Conservation (phyloP, 352 stramenopile genomes). For the Pythium diclinum region DNA sequence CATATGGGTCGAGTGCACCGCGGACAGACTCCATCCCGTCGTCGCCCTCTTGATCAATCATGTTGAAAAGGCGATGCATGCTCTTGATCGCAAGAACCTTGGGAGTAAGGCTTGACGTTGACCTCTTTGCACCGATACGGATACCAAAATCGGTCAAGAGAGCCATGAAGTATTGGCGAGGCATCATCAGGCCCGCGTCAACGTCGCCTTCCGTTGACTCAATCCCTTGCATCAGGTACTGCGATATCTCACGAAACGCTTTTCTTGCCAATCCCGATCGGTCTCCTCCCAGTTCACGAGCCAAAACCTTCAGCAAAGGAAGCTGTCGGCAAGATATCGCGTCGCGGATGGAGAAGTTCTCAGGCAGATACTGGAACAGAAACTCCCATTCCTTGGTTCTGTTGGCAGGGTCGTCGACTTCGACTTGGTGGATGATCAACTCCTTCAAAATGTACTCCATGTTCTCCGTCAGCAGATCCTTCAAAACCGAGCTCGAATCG, state of each 20-base stretch:
- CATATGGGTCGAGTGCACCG: slow-evolving; percentile 73
- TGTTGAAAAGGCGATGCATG: slow-evolving; percentile 63
- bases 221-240: slow-evolving; percentile 33
- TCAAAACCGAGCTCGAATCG: slow-evolving; percentile 1
- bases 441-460: slow-evolving; percentile 36
- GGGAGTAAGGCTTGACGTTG: slow-evolving; percentile 26
- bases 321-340: slow-evolving; percentile 32
- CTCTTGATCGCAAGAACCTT: slow-evolving; percentile 71
- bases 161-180: slow-evolving; percentile 73
- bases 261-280: slow-evolving; percentile 27
- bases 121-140: slow-evolving; percentile 47
- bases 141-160: slow-evolving; percentile 81
- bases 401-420: slow-evolving; percentile 32
- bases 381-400: slow-evolving; percentile 38
- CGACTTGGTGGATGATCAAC: slow-evolving; percentile 38
- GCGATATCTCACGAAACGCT: slow-evolving; percentile 36
- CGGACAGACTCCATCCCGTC: slow-evolving; percentile 28
- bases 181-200: slow-evolving; percentile 45
- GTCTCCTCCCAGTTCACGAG: slow-evolving; percentile 39
- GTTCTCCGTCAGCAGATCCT: slow-evolving; percentile 26
- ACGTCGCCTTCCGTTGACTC: slow-evolving; percentile 16
- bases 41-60: slow-evolving; percentile 46
- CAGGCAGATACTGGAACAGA: slow-evolving; percentile 34
- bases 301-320: slow-evolving; percentile 33
- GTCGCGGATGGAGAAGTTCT: slow-evolving; percentile 36